phyloP scores from a whole-genome alignment of 208 protist genomes.

The Pavlovales sp. region DNA sequence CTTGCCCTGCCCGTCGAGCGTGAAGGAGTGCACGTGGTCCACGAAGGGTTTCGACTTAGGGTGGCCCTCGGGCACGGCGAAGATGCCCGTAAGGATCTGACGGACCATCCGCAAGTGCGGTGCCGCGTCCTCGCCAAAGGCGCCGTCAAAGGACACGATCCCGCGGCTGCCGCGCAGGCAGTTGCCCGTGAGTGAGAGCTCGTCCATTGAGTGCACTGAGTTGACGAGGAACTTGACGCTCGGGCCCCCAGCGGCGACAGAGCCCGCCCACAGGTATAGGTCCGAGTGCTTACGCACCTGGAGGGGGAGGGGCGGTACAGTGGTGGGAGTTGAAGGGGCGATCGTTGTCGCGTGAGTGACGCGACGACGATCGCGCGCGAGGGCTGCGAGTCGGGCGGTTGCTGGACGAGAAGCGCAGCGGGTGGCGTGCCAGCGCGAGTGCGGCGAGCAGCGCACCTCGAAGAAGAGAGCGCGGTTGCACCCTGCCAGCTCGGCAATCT shows the following conservation, averaged over 20 bases:
- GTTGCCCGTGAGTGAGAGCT: slow-evolving; percentile 95
- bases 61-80: slow-evolving; percentile 88
- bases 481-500: slow-evolving; percentile 15
- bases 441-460: background rate
- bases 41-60: slow-evolving; percentile 95
- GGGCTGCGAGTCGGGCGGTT: too few species aligned
- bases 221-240: slow-evolving; percentile 25
- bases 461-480: slow-evolving; percentile 7
- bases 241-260: background rate
- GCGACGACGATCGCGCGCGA: too few species aligned
- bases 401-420: too few species aligned
- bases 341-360: too few species aligned
- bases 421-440: too few species aligned
- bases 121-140: slow-evolving; percentile 75
- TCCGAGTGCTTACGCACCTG: slow-evolving; percentile 25
- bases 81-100: slow-evolving; percentile 86
- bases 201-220: slow-evolving; percentile 87
- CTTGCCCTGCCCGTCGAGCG: slow-evolving; percentile 78
- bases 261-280: slow-evolving; percentile 15
- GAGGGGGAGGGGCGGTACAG: too few species aligned
- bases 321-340: too few species aligned
- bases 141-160: slow-evolving; percentile 89
- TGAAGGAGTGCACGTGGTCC: slow-evolving; percentile 93
- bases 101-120: slow-evolving; percentile 83
- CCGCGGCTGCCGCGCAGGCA: slow-evolving; percentile 90